phyloP scores from a whole-genome alignment of 176 grass and related monocot species.

The Oryza punctata region DNA sequence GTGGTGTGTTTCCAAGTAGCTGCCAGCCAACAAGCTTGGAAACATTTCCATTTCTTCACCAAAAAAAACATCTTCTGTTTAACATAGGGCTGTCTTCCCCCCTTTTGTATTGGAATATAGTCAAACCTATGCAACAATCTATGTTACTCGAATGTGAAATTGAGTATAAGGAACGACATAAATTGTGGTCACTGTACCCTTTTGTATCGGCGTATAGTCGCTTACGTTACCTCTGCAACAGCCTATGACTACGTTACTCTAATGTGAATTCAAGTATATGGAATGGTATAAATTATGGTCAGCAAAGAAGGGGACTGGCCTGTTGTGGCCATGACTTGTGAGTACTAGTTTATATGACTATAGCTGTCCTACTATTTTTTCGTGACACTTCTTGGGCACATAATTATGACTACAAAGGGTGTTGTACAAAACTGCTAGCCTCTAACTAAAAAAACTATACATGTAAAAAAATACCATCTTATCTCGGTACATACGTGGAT shows the following conservation, averaged over 20 bases:
- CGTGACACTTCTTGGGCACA: neutral
- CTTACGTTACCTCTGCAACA: neutral
- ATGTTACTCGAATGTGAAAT: neutral
- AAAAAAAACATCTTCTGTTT: neutral
- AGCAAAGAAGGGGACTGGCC: neutral
- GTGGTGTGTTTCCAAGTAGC: neutral
- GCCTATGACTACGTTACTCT: neutral
- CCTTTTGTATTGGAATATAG: neutral
- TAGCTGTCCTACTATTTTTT: neutral
- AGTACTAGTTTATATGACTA: neutral
- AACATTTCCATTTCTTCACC: slow-evolving; percentile 17
- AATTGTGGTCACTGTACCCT: neutral
- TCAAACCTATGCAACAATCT: neutral
- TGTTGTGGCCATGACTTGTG: neutral
- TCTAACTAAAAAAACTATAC: neutral
- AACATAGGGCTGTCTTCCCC: neutral
- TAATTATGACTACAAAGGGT: neutral
- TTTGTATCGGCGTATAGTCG: neutral
- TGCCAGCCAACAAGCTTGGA: neutral
- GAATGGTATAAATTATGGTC: neutral
- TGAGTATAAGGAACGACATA: neutral
- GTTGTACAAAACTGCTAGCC: neutral
- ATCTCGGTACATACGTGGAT: neutral
- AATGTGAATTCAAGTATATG: neutral
- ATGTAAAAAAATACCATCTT: neutral